A percentile compares a stretch with the other conserved stretches of the same genome.
phyloP scores from a whole-genome alignment of 495 filamentous ascomycete species.

The Pyrenula aspistea region DNA sequence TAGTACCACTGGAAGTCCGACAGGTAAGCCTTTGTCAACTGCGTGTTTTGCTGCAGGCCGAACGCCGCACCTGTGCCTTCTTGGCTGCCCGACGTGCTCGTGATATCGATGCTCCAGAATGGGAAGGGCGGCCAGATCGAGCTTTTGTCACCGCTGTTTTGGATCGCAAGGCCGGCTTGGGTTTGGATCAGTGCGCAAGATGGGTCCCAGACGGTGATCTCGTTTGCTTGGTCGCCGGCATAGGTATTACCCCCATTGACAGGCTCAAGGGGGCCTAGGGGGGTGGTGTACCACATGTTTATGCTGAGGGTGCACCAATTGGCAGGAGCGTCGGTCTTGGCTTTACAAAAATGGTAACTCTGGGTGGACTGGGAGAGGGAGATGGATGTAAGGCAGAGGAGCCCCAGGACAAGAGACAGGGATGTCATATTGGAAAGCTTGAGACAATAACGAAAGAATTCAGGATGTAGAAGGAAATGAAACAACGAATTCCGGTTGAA shows the following conservation, averaged over 20 bases:
- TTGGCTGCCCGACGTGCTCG: neutral
- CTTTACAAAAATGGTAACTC: neutral
- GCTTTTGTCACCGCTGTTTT: neutral
- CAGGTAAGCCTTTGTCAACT: neutral
- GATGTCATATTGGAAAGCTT: too few relatives aligned
- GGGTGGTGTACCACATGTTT: neutral
- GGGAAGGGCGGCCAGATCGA: neutral
- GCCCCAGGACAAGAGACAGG: too few relatives aligned
- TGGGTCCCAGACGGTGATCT: neutral
- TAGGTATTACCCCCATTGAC: neutral
- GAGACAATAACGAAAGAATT: too few relatives aligned
- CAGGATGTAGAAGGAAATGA: too few relatives aligned
- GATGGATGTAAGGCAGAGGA: neutral
- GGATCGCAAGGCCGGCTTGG: neutral
- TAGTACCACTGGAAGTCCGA: neutral
- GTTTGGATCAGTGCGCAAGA: neutral
- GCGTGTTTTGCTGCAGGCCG: neutral
- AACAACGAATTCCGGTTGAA: too few relatives aligned
- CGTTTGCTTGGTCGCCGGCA: neutral
- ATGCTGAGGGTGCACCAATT: neutral
- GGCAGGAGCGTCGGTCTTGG: neutral
- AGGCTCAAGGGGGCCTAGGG: neutral
- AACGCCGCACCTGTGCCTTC: neutral
- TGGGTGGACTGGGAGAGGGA: neutral
- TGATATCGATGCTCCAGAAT: neutral